Evolutionary conservation across 2,329 filamentous ascomycete genomes (phyloP), one percentile per base, ranked within the genome.

Genomic region (Fusarium sp.): DNA sequence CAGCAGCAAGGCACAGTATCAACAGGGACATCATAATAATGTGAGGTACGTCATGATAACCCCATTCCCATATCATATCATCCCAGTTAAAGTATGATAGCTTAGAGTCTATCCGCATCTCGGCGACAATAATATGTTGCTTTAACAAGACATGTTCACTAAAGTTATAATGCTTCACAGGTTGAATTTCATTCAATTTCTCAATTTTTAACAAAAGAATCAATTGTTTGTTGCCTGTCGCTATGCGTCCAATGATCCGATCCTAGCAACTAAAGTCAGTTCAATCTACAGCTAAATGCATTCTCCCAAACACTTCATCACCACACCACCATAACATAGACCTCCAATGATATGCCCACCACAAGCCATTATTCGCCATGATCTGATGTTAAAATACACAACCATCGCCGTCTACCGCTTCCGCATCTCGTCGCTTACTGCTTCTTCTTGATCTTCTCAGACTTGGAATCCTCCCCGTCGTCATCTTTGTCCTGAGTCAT

Each of bases 401-500:
- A 7, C 7, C 44, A 10, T 24, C 6, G 6, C 13, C 19, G 19
- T 33, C 37, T 28, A 15, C 33, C 51, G 17, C 39, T 43, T 55
- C 24, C 20, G 20, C 39, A 30, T 47, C 54, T 53, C 40, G 48
- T 53, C 47, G 17, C 39, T 47, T 43, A 61, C 44, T 73, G 62
- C 24, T 70, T 62, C 50, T 74, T 67, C 61, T 75, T 62, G 46
- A 72, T 71, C n/a, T 75, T 60, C 7, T 75, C 35, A 6, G 43
- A 68, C 24, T 47, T 53, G 19, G 51, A 35, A 5, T 77, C 68
- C 10, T 78, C 72, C 8, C 78, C 74, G 0, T 79, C 75, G 7
- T 79, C 75, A 7, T 79, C 75, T n/a, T 81, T 78, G 9, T 78
- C 76, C 9, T 78, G 80, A 0, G 81, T 79, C 3, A 77, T 74